phyloP scores from a whole-genome alignment of 768 basidiomycete species.

The Hygrocybe punicea region DNA sequence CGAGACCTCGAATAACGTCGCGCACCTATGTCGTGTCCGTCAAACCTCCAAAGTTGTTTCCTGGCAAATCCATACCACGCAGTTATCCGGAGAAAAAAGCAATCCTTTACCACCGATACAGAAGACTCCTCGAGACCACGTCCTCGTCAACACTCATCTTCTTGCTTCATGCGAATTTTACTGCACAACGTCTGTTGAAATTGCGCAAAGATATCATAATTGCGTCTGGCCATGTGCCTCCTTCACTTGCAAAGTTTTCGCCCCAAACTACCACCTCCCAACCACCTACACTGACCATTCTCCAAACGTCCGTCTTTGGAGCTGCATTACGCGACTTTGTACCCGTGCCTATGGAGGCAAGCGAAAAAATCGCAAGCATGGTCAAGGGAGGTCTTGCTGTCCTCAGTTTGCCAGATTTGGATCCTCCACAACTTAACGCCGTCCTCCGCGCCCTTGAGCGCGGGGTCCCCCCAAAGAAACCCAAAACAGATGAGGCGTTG shows the following conservation, averaged over 20 bases:
- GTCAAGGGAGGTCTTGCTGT: conserved; percentile 63
- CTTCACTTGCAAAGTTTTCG: conserved; percentile 36
- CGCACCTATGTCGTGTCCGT: conserved; percentile 59
- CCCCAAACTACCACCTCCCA: conserved; percentile 26
- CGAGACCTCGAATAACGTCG: conserved; percentile 20
- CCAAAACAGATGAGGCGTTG: conserved; percentile 50
- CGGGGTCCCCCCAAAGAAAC: conserved; percentile 56
- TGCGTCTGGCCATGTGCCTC: conserved; percentile 47
- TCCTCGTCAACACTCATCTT: conserved; percentile 64
- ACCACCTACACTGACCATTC: conserved; percentile 58
- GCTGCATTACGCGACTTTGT: conserved; percentile 66
- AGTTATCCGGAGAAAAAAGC: conserved; percentile 76
- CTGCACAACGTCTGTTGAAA: conserved; percentile 59
- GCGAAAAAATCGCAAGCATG: conserved; percentile 51
- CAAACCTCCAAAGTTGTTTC: conserved; percentile 47
- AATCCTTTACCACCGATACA: conserved; percentile 78
- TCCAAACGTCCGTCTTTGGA: conserved; percentile 77
- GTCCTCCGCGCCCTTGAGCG: conserved; percentile 67
- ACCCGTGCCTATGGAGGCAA: conserved; percentile 46
- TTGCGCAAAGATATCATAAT: conserved; percentile 65
- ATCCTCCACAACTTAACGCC: conserved; percentile 68
- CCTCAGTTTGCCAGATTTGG: conserved; percentile 59
- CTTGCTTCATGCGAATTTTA: conserved; percentile 74
- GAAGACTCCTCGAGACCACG: conserved; percentile 60
- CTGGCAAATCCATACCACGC: conserved; percentile 57